A percentile compares a stretch with the other conserved stretches of the same genome.
Evolutionary conservation across 129 eudicot species (phyloP).

Genomic region (Escallonia herrerae): DNA sequence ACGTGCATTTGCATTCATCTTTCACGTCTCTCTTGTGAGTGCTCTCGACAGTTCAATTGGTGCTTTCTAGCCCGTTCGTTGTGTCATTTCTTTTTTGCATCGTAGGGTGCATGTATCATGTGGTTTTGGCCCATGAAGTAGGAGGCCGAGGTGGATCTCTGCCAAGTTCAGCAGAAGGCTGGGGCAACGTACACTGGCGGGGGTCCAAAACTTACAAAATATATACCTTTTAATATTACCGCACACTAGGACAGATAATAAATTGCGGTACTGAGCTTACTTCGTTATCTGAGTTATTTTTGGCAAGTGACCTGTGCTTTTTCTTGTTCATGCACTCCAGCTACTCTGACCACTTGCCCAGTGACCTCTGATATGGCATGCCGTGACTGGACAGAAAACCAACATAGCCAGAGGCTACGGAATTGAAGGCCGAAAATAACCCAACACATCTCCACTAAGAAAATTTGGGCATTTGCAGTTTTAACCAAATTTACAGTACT

Average conservation of each 20-base stretch:
- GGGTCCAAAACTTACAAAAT: too few relatives aligned
- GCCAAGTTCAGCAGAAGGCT: too few relatives aligned
- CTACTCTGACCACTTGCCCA: not conserved
- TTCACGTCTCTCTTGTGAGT: constrained; percentile 1
- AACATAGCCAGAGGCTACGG: not conserved
- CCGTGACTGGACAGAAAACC: constrained; percentile 1
- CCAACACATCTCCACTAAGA: constrained; percentile 14
- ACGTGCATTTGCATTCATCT: too few relatives aligned
- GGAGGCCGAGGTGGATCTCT: not conserved
- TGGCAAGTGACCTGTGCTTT: constrained; percentile 6
- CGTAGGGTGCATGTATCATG: constrained; percentile 3
- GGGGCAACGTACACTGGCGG: too few relatives aligned
- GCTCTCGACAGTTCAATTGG: not conserved
- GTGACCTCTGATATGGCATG: constrained; percentile 15
- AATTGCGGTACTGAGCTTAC: not conserved
- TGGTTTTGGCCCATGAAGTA: constrained; percentile 8
- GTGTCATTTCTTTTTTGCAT: not conserved
- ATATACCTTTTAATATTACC: too few relatives aligned
- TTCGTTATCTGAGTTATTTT: not conserved
- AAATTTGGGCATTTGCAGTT: constrained; percentile 6
- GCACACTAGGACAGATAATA: too few relatives aligned
- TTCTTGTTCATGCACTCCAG: constrained; percentile 11
- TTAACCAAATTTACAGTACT: constrained; percentile 12
- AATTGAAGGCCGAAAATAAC: constrained; percentile 7
- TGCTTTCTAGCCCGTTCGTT: not conserved